These are phyloP conservation scores for Vitis hybrid DNA, from an alignment of 177 flowering plant genomes.

Conservation along the genomic window DNA sequence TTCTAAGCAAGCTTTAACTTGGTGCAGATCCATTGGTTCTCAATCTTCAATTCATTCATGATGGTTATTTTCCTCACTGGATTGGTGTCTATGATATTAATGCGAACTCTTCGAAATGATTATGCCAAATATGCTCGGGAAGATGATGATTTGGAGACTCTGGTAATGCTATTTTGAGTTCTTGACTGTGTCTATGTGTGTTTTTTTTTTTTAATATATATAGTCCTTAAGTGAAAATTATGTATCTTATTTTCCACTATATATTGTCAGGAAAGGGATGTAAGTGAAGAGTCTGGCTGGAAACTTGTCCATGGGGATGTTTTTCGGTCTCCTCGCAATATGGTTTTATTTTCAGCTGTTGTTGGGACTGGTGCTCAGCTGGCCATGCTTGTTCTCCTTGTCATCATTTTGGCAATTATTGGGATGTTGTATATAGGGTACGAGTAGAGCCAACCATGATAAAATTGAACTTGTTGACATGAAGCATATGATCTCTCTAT, in stretches of 20 bases:
- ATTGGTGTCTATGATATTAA: conserved; percentile 95
- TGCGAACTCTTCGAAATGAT: conserved; percentile 98
- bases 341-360: conserved; percentile 66
- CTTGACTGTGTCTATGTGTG: neutral
- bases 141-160: conserved; percentile 94
- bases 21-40: conserved; percentile 96
- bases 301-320: conserved; percentile 99
- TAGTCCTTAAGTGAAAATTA: too few relatives aligned
- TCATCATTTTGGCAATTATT: conserved; percentile 85
- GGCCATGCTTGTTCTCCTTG: conserved; percentile 84
- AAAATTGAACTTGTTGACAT: too few relatives aligned
- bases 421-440: conserved; percentile 92
- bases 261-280: conserved; percentile 85
- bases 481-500: neutral
- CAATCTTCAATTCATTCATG: conserved; percentile 98
- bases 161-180: conserved; percentile 43
- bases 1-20: too few relatives aligned
- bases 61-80: conserved; percentile 99
- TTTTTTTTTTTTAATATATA: neutral
- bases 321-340: conserved; percentile 80
- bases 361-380: conserved; percentile 99
- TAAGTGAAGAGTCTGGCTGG: conserved; percentile 99
- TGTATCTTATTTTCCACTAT: too few relatives aligned
- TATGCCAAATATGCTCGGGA: conserved; percentile 98
- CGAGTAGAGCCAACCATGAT: too few relatives aligned